Conservation (phyloP, 2,329 filamentous ascomycete genomes). For the Verticillium longisporum region DNA sequence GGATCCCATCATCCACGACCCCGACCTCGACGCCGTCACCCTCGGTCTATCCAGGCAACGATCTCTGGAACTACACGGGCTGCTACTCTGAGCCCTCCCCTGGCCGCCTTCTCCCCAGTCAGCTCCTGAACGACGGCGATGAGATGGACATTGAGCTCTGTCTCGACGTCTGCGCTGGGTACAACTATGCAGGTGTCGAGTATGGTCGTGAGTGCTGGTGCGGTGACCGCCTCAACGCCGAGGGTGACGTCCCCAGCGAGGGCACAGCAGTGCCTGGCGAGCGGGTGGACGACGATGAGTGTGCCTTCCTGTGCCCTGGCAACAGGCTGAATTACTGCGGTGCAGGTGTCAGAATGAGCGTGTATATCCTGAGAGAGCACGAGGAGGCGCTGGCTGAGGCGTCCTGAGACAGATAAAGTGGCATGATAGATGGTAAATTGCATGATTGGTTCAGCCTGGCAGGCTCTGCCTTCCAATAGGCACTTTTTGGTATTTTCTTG, state of each 20-base stretch:
- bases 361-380: conserved; percentile 18
- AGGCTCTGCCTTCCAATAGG: neutral
- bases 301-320: conserved; percentile 11
- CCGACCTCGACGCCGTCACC: conserved; percentile 15
- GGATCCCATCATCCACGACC: neutral
- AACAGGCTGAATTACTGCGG: conserved; percentile 10
- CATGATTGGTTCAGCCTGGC: neutral
- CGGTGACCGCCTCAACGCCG: conserved; percentile 17
- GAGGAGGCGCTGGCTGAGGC: neutral
- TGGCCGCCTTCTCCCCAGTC: conserved; percentile 21
- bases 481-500: neutral
- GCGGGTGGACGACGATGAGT: conserved; percentile 8
- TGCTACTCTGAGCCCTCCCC: conserved; percentile 25
- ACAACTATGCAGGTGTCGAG: conserved; percentile 12
- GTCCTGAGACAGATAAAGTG: neutral
- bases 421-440: neutral
- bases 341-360: conserved; percentile 18
- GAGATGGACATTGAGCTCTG: conserved; percentile 13
- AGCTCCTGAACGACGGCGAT: conserved; percentile 20
- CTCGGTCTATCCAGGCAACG: conserved; percentile 22
- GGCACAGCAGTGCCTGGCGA: conserved; percentile 8
- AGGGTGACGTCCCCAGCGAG: conserved; percentile 3
- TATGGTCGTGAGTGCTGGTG: conserved; percentile 15
- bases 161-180: conserved; percentile 10
- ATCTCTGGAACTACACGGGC: conserved; percentile 28